Conservation (phyloP, 2,329 filamentous ascomycete genomes). For the Botrytis elliptica region DNA sequence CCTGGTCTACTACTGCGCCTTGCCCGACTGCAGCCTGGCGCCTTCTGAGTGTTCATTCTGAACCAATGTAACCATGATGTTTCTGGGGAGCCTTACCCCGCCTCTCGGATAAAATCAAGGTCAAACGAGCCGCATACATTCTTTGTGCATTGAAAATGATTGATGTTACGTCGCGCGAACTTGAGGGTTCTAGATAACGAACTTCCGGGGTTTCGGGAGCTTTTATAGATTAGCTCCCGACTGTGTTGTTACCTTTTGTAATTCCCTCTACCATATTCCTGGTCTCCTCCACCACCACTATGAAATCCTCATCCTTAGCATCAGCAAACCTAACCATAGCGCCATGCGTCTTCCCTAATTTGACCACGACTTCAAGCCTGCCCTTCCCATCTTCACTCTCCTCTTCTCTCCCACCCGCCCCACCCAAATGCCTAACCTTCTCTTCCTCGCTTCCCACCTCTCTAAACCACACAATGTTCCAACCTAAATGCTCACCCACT, state of each 20-base stretch:
- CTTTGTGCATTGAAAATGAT: neutral
- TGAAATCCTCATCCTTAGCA: constrained; percentile 9
- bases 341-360: constrained; percentile 5
- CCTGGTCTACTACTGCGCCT: neutral
- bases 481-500: neutral
- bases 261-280: neutral
- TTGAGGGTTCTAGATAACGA: neutral
- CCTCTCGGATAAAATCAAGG: neutral
- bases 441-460: neutral
- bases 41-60: neutral
- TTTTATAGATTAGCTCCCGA: neutral
- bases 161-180: neutral
- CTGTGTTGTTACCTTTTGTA: neutral
- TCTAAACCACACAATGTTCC: constrained; percentile 6
- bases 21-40: neutral
- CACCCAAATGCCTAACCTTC: neutral
- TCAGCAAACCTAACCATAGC: neutral
- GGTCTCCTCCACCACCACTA: neutral
- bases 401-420: neutral
- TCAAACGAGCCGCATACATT: neutral
- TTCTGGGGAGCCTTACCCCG: neutral
- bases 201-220: no score
- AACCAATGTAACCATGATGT: neutral
- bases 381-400: neutral
- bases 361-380: neutral